Percentiles rank a stretch among this genome's conserved stretches.
Evolutionary conservation across 2,329 filamentous ascomycete species (phyloP).

Genomic region (Exophiala spinifera): DNA sequence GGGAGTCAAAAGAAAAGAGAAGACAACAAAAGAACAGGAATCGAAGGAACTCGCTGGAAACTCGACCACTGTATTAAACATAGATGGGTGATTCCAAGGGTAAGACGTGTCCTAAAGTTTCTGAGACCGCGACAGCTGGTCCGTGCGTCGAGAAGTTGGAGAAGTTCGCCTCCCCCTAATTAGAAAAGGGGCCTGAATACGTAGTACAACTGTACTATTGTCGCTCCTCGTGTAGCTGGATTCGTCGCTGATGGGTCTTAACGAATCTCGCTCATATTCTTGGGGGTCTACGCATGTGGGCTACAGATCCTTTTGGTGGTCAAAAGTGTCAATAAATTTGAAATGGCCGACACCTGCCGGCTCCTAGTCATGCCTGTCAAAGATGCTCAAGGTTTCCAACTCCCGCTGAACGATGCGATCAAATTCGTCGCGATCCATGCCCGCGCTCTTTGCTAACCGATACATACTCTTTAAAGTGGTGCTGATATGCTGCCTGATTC

Average conservation of each 20-base stretch:
- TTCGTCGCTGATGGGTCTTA: too few species aligned
- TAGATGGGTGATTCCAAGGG: neutral
- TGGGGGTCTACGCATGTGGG: too few species aligned
- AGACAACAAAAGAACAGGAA: neutral
- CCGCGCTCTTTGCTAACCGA: conserved; percentile 56
- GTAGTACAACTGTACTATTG: neutral
- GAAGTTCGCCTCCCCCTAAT: neutral
- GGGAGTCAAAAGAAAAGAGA: neutral
- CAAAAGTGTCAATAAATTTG: too few species aligned
- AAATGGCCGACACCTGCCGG: too few species aligned
- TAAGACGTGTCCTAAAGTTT: conserved; percentile 20
- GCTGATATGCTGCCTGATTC: conserved; percentile 62
- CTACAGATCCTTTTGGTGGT: too few species aligned
- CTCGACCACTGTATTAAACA: neutral
- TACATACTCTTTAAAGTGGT: conserved; percentile 63
- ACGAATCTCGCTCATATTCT: too few species aligned
- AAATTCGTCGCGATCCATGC: conserved; percentile 59
- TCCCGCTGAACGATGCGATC: conserved; percentile 58
- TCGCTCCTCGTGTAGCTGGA: too few species aligned
- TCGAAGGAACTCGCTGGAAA: neutral
- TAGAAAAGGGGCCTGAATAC: conserved; percentile 2
- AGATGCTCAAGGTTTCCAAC: conserved; percentile 55
- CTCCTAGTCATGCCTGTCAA: conserved; percentile 42
- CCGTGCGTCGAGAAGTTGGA: neutral
- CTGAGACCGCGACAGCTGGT: conserved; percentile 9